phyloP scores from a whole-genome alignment of 1,284 basidiomycete species.

The Volvariella volvacea region DNA sequence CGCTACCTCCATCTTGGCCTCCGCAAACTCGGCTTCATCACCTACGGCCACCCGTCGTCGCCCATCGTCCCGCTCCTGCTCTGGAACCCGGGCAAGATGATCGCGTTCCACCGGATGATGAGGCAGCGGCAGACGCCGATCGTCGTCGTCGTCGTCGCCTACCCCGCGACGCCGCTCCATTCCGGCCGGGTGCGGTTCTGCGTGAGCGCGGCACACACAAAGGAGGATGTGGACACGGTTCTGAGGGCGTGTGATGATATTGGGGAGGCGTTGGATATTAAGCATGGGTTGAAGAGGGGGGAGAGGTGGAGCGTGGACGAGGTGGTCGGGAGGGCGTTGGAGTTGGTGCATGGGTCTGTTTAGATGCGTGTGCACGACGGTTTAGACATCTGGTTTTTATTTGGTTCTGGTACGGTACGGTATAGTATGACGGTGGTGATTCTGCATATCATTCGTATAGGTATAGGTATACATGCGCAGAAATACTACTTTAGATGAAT shows the following conservation, averaged over 20 bases:
- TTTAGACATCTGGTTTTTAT: too few species aligned
- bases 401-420: too few species aligned
- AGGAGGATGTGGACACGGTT: conserved; percentile 90
- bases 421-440: too few species aligned
- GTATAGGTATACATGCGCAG: too few species aligned
- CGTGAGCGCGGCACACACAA: conserved; percentile 91
- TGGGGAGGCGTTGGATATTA: conserved; percentile 83
- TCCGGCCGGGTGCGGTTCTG: conserved; percentile 93
- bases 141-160: conserved; percentile 85
- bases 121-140: conserved; percentile 75
- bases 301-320: conserved; percentile 83
- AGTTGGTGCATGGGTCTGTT: conserved; percentile 44
- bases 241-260: conserved; percentile 90
- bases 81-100: conserved; percentile 94
- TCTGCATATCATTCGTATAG: too few species aligned
- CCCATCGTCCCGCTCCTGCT: conserved; percentile 93
- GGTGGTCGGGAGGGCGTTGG: conserved; percentile 69
- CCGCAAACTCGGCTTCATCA: conserved; percentile 93
- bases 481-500: too few species aligned
- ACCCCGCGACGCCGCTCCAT: conserved; percentile 90
- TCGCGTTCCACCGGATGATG: conserved; percentile 86
- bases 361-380: too few species aligned
- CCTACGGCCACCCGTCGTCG: conserved; percentile 87
- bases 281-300: conserved; percentile 52
- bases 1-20: conserved; percentile 88